phyloP scores from a whole-genome alignment of 306 rosid species.

The Quercus bicolor region DNA sequence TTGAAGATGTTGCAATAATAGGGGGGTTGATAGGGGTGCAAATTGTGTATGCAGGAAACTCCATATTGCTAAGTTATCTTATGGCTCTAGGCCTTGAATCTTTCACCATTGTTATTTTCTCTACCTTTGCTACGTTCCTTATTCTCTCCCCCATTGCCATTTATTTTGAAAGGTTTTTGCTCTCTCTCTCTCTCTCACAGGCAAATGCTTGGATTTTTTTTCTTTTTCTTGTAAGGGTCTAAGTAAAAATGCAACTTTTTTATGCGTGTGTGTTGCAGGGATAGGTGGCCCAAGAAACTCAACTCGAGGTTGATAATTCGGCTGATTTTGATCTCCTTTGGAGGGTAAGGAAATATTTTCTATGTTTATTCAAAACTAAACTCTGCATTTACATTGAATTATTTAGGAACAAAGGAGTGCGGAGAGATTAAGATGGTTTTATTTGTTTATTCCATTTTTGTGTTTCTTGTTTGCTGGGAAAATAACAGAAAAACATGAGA shows the following conservation, averaged over 20 bases:
- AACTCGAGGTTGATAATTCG: slow-evolving; percentile 45
- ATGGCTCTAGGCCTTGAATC: slow-evolving; percentile 64
- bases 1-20: slow-evolving; percentile 46
- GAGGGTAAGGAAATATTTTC: slow-evolving; percentile 54
- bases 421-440: neutral
- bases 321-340: slow-evolving; percentile 56
- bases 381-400: neutral
- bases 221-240: neutral
- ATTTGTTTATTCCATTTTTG: neutral
- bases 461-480: neutral
- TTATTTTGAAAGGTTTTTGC: slow-evolving; percentile 64
- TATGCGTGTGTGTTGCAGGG: slow-evolving; percentile 37
- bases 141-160: slow-evolving; percentile 63
- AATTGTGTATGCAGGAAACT: slow-evolving; percentile 61
- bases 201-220: neutral
- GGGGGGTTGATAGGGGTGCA: slow-evolving; percentile 66
- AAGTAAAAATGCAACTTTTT: neutral
- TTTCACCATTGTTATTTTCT: slow-evolving; percentile 59
- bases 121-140: slow-evolving; percentile 58
- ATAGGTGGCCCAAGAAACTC: slow-evolving; percentile 54
- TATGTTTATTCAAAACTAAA: neutral
- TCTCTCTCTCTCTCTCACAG: neutral
- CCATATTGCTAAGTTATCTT: slow-evolving; percentile 51
- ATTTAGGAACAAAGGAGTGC: neutral
- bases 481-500: neutral